These are phyloP conservation scores for Gymnopilus dilepis DNA, from an alignment of 768 basidiomycete genomes.

Conservation along the genomic window DNA sequence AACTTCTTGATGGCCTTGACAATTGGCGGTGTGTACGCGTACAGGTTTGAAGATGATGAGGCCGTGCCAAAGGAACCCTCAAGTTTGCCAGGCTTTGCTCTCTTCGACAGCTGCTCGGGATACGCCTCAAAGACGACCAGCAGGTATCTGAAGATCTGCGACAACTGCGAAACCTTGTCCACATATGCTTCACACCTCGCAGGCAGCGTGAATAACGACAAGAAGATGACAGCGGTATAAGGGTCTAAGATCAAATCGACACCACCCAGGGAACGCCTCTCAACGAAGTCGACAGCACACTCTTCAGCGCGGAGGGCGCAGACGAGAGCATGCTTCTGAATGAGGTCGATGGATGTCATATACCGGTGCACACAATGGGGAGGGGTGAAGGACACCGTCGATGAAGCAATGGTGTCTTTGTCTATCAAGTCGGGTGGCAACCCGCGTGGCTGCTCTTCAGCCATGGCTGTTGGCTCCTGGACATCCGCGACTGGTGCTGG, in stretches of 20 bases:
- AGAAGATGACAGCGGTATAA: slow-evolving; percentile 59
- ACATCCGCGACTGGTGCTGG: not conserved
- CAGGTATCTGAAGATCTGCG: slow-evolving; percentile 65
- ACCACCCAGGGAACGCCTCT: slow-evolving; percentile 63
- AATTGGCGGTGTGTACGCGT: slow-evolving; percentile 69
- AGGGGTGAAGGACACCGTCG: slow-evolving; percentile 30
- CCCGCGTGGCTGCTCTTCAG: slow-evolving; percentile 21
- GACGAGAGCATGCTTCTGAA: slow-evolving; percentile 71
- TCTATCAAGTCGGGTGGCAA: slow-evolving; percentile 50
- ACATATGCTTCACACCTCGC: slow-evolving; percentile 51
- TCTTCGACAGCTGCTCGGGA: slow-evolving; percentile 48
- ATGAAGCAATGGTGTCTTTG: slow-evolving; percentile 49
- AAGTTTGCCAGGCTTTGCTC: slow-evolving; percentile 10
- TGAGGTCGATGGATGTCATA: slow-evolving; percentile 67
- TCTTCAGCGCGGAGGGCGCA: slow-evolving; percentile 49
- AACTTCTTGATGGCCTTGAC: slow-evolving; percentile 75
- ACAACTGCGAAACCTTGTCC: slow-evolving; percentile 51
- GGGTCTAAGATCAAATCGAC: slow-evolving; percentile 73
- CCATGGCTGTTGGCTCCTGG: not conserved
- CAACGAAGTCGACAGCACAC: slow-evolving; percentile 62
- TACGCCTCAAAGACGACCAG: slow-evolving; percentile 74
- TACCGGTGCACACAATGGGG: slow-evolving; percentile 60
- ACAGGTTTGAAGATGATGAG: slow-evolving; percentile 28
- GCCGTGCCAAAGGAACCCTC: not conserved
- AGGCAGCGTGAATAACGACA: slow-evolving; percentile 53